Evolutionary conservation across 2,329 filamentous ascomycete genomes (phyloP).

Genomic region (Polytolypa hystricis): DNA sequence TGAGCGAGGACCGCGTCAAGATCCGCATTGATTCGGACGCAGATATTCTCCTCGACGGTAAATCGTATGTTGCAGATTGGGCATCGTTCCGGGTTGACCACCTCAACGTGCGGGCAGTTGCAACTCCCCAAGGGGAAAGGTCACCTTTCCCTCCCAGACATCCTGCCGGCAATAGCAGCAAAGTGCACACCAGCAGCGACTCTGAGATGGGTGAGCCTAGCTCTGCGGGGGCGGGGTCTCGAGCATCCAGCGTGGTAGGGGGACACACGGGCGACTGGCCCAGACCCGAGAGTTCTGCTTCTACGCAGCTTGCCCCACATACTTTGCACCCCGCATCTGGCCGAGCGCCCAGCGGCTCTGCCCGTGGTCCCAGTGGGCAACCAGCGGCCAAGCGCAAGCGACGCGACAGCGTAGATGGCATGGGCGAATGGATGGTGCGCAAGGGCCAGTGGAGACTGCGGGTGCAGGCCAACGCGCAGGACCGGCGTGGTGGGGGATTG

Average conservation of each 20-base stretch:
- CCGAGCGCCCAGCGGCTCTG: neutral
- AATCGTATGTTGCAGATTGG: constrained; percentile 16
- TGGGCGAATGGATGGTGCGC: constrained; percentile 49
- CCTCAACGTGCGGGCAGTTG: neutral
- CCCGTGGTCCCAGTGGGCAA: constrained; percentile 7
- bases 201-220: neutral
- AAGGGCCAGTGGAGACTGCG: constrained; percentile 62
- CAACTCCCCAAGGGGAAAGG: neutral
- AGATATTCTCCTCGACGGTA: constrained; percentile 32
- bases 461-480: constrained; percentile 41
- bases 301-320: neutral
- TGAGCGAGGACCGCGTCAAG: constrained; percentile 60
- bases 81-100: neutral
- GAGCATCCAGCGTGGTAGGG: neutral
- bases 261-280: too few species aligned
- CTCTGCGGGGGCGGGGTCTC: neutral
- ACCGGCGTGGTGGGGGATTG: constrained; percentile 36
- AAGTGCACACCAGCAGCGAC: neutral
- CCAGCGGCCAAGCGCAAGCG: constrained; percentile 30
- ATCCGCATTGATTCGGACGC: constrained; percentile 47
- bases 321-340: neutral
- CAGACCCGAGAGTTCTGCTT: too few species aligned
- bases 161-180: too few species aligned
- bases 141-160: neutral
- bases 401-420: constrained; percentile 34